These are phyloP conservation scores for Bolboschoenoplectus hybrid DNA, from an alignment of 202 grass and related monocot genomes.

Conservation along the genomic window DNA sequence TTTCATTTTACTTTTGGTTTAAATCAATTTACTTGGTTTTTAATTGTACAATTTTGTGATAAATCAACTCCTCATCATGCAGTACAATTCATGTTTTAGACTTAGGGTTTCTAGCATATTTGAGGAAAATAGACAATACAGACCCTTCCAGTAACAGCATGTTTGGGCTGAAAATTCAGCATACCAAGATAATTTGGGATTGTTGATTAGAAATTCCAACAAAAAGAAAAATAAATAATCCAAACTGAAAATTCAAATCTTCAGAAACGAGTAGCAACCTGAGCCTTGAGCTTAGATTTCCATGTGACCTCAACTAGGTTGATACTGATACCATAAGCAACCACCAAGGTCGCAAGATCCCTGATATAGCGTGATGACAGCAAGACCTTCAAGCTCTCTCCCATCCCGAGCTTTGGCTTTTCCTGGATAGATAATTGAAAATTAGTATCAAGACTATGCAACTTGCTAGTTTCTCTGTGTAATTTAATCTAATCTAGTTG, in stretches of 20 bases:
- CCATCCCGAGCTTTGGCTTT: slow-evolving; percentile 89
- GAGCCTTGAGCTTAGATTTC: slow-evolving; percentile 99
- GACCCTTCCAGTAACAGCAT: neutral
- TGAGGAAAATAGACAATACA: neutral
- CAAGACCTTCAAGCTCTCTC: slow-evolving; percentile 95
- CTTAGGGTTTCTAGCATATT: slow-evolving; percentile 6
- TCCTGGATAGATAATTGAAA: slow-evolving; percentile 50
- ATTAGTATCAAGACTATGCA: neutral
- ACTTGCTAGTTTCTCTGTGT: neutral
- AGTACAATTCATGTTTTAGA: neutral
- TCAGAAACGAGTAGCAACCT: slow-evolving; percentile 45
- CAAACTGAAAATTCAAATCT: neutral
- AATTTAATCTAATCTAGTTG: neutral
- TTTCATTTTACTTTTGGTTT: neutral
- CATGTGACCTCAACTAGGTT: slow-evolving; percentile 98
- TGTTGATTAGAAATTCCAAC: neutral
- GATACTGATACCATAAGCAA: slow-evolving; percentile 99
- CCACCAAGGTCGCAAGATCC: slow-evolving; percentile 97
- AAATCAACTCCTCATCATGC: neutral
- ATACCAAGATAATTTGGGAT: neutral
- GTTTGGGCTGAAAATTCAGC: slow-evolving; percentile 17
- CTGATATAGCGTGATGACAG: slow-evolving; percentile 91
- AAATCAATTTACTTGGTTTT: slow-evolving; percentile 4
- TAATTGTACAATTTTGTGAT: slow-evolving; percentile 3
- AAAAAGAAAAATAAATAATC: slow-evolving; percentile 1